phyloP scores from a whole-genome alignment of 345 rosid species.

The Alliaria petiolata region DNA sequence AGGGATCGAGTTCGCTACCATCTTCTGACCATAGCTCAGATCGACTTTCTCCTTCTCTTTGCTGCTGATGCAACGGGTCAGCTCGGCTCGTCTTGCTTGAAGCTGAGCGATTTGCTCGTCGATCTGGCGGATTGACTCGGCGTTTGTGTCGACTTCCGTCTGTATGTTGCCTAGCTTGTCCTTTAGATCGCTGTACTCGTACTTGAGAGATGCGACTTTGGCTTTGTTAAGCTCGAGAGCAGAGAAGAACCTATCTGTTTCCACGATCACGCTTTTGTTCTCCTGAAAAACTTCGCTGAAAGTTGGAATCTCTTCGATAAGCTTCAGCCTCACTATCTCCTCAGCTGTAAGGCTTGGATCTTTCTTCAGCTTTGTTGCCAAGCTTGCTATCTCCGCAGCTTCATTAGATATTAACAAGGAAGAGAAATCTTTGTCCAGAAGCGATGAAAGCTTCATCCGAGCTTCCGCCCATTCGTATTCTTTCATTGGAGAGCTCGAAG shows the following conservation, averaged over 20 bases:
- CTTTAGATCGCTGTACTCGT: constrained; percentile 54
- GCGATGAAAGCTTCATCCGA: constrained; percentile 50
- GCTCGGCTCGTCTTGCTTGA: constrained; percentile 40
- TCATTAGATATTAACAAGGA: constrained; percentile 44
- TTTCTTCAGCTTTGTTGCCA: constrained; percentile 47
- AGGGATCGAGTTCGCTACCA: constrained; percentile 50
- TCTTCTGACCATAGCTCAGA: constrained; percentile 40
- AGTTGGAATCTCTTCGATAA: constrained; percentile 60
- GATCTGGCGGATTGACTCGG: constrained; percentile 42
- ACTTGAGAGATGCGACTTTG: constrained; percentile 52
- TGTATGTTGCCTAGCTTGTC: constrained; percentile 48
- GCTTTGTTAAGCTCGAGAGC: constrained; percentile 50
- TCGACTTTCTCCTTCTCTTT: constrained; percentile 44
- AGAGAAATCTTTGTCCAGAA: constrained; percentile 55
- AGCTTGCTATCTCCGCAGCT: constrained; percentile 38
- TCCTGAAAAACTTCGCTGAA: constrained; percentile 53
- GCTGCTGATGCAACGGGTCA: constrained; percentile 27
- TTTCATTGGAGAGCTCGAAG: constrained; percentile 13
- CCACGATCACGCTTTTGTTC: constrained; percentile 39
- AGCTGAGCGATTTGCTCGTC: constrained; percentile 56
- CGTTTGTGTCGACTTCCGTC: constrained; percentile 41
- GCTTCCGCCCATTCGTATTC: constrained; percentile 52
- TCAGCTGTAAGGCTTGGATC: constrained; percentile 59
- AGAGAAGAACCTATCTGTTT: constrained; percentile 42
- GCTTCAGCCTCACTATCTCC: constrained; percentile 57